Conservation (phyloP, 2,329 filamentous ascomycete genomes). For the Xylaria sp. region DNA sequence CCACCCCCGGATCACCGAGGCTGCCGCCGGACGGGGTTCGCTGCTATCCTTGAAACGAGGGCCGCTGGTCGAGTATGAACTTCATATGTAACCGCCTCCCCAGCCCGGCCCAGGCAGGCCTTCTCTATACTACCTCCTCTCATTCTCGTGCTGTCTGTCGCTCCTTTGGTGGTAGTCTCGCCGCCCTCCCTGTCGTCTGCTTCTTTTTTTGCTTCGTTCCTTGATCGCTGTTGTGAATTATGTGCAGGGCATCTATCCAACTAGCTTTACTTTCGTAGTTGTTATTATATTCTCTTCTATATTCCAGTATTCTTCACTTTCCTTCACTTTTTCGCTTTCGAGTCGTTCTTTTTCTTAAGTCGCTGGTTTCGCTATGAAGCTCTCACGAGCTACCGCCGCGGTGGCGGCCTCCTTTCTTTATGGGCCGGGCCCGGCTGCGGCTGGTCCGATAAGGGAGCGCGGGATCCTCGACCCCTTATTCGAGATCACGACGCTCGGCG, state of each 20-base stretch:
- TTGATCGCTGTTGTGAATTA: slow-evolving; percentile 24
- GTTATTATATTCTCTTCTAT: slow-evolving; percentile 12
- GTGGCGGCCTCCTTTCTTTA: slow-evolving; percentile 38
- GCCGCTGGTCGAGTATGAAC: background rate
- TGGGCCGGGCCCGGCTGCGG: slow-evolving; percentile 31
- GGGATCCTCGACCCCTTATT: slow-evolving; percentile 31
- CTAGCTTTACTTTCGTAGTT: slow-evolving; percentile 9
- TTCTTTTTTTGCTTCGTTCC: slow-evolving; percentile 4
- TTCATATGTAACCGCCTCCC: background rate
- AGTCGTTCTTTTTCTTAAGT: slow-evolving; percentile 8
- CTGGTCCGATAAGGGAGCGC: slow-evolving; percentile 35
- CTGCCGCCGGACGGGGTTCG: background rate
- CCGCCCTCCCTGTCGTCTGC: slow-evolving; percentile 6
- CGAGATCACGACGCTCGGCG: slow-evolving; percentile 42
- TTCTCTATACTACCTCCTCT: slow-evolving; percentile 5
- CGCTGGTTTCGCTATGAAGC: slow-evolving; percentile 38
- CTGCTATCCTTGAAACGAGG: background rate
- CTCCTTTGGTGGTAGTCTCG: slow-evolving; percentile 23
- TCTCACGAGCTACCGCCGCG: slow-evolving; percentile 37
- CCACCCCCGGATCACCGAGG: background rate
- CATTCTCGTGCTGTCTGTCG: slow-evolving; percentile 12
- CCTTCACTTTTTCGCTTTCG: too few species aligned
- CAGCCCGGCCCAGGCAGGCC: background rate
- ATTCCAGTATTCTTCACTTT: background rate
- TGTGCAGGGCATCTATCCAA: slow-evolving; percentile 11